phyloP scores from a whole-genome alignment of 345 rosid species.

The Eutrema japonicum region DNA sequence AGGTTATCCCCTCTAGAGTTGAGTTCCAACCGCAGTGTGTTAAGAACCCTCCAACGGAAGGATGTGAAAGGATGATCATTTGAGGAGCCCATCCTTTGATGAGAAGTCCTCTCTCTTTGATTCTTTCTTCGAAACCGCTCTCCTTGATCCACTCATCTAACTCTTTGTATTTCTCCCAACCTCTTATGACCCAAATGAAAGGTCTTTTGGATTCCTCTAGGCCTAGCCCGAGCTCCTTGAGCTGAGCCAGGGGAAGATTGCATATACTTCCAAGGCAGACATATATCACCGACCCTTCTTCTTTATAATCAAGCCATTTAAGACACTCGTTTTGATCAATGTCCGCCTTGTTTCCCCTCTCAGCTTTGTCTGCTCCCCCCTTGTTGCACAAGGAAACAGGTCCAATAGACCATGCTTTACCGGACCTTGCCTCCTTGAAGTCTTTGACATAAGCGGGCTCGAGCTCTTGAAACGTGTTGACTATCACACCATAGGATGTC shows the following conservation, averaged over 20 bases:
- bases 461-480: constrained; percentile 37
- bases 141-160: constrained; percentile 44
- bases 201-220: constrained; percentile 40
- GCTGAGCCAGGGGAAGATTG: no score
- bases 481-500: constrained; percentile 37
- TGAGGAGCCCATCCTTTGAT: constrained; percentile 75
- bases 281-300: constrained; percentile 47
- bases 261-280: constrained; percentile 52
- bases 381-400: not conserved
- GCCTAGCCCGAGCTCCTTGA: no score
- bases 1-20: not conserved
- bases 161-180: constrained; percentile 31
- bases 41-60: constrained; percentile 59
- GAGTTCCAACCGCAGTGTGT: constrained; percentile 65
- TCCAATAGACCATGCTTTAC: constrained; percentile 53
- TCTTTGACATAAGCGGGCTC: constrained; percentile 42
- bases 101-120: constrained; percentile 46
- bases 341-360: constrained; percentile 47
- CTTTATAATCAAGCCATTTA: constrained; percentile 51
- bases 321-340: constrained; percentile 35
- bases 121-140: constrained; percentile 40
- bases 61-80: constrained; percentile 57
- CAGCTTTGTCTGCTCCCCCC: constrained; percentile 8
- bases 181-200: constrained; percentile 55
- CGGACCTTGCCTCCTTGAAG: constrained; percentile 38